Percentiles rank a stretch among this genome's conserved stretches.
These are phyloP conservation scores for Entomortierella beljakovae DNA, from an alignment of 192 early-diverging fungal species.

Conservation along the genomic window DNA sequence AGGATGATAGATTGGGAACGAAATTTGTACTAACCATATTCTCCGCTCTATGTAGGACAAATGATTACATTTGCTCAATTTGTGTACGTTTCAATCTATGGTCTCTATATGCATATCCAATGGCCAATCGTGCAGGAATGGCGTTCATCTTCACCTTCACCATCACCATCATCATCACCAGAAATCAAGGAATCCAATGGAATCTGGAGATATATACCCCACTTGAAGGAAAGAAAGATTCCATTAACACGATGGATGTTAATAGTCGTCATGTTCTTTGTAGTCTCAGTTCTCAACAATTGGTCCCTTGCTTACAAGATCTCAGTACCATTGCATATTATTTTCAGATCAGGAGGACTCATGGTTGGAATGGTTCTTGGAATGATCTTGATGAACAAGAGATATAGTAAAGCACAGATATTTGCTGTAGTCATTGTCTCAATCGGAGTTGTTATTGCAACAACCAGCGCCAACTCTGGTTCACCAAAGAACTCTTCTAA, in stretches of 20 bases:
- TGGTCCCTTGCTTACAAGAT: constrained; percentile 82
- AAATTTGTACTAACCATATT: background rate
- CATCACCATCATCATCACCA: background rate
- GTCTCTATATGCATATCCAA: constrained; percentile 69
- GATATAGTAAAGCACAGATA: constrained; percentile 64
- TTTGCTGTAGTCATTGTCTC: constrained; percentile 81
- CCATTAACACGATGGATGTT: constrained; percentile 79
- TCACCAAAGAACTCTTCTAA: constrained; percentile 10
- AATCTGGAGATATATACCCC: constrained; percentile 58
- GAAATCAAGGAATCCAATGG: background rate
- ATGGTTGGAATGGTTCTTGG: constrained; percentile 88
- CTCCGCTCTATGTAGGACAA: constrained; percentile 59
- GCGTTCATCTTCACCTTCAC: constrained; percentile 23
- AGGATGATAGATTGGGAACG: background rate
- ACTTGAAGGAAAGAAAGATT: constrained; percentile 66
- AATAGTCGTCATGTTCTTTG: constrained; percentile 84
- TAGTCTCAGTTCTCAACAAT: constrained; percentile 86
- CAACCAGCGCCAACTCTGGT: constrained; percentile 61
- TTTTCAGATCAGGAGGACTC: constrained; percentile 87
- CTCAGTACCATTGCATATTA: constrained; percentile 91
- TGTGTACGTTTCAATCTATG: constrained; percentile 78
- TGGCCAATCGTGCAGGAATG: constrained; percentile 49
- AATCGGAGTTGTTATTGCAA: constrained; percentile 79
- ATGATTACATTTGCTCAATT: constrained; percentile 91
- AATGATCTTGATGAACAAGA: constrained; percentile 70